Base-by-base conservation (phyloP, 2,329 filamentous ascomycete genomes). In the Pseudogymnoascus sp. region DNA sequence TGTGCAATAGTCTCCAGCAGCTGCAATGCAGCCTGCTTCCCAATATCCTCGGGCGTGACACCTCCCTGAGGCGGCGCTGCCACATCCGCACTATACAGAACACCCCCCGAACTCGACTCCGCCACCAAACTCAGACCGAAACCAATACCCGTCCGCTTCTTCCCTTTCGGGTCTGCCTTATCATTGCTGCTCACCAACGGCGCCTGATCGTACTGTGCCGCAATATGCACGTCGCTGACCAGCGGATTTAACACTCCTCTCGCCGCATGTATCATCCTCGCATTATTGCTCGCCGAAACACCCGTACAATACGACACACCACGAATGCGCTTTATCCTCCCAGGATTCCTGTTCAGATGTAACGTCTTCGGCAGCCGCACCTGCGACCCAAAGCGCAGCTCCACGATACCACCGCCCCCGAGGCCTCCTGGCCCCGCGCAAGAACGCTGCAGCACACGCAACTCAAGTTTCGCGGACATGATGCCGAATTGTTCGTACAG, bases 251-350 rank as follows among this genome's bases (percentile, higher is more conserved):
- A 80, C 10, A 99, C 83, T 59, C 91, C 91, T 69, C 93, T 83
- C 10, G 93, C 92, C 2, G 89, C 85, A 72, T 96, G 90, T 72
- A 97, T 99, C 90, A 97, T 96, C 67, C 95, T 84, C 66, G 89
- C 90, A 74, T 97, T 99, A 75, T 97, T 97, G 60, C 89, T 92
- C 0, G 90, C 93, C 10, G 90, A 90, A 0, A 97, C 93, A 57
- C 96, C 95, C 0, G 91, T 92, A 63, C 90, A 89, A 76, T 97
- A 99, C 59, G 95, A 93, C 47, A 99, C 95, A 65, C 95, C 95
- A 64, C 93, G 84, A 68, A 99, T 89, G 69, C 87, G 86, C 82
- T 92, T 93, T 71, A 99, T 88, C 63, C 90, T 82, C 7, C 95
- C 95, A 0, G 93, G 86, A 67, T 85, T 89, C 69, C 96, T 82